Base-by-base conservation (phyloP, 306 rosid genomes). In the Rosa persica region DNA sequence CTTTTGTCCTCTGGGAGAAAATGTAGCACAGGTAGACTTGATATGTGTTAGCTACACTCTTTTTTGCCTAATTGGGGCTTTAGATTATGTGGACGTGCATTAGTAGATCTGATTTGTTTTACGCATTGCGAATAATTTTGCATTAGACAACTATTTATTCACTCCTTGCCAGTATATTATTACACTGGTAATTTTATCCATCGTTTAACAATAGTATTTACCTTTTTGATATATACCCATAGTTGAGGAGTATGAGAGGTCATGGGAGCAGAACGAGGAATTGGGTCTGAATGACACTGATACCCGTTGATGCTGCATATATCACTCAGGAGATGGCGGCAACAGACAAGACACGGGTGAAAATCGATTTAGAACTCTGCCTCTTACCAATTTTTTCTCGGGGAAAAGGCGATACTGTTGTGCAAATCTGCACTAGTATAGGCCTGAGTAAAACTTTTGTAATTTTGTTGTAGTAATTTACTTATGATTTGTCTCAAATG, bases 211-310 rank as follows among this genome's bases (percentile, higher is more conserved):
- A 12, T 36, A 12, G 5, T 2, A 7, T 44, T 15, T 46, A 34
- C 2, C 22, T 25, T 2, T 30, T 36, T 44, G 43, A 27, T 27
- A 27, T 27, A 7, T 19, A 36, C 76, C 67, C 61, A 25, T 85
- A 95, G 97, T 80, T 67, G 98, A 93, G 81, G 98, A 93, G 76
- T 95, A 89, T 12, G 97, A 87, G 86, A 89, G 99, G 78, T 91
- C 98, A 22, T 95, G 96, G 98, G 99, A 95, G 82, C 98, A 93
- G 73, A 95, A 95, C 4, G 99, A 95, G 80, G 99, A 91, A 66
- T 64, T 95, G 78, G 99, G 99, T 86, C 87, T 95, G 83, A 95
- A 95, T 76, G 99, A 93, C 81, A 95, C 91, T 1, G 97, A 95
- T 55, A 95, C 99, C 44, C 55, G 99, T 98, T 0, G 98, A 95